Percentiles rank a stretch among this genome's conserved stretches.
Evolutionary conservation across 148 eudicot genomes (phyloP).

Genomic region (Cornus suecica): DNA sequence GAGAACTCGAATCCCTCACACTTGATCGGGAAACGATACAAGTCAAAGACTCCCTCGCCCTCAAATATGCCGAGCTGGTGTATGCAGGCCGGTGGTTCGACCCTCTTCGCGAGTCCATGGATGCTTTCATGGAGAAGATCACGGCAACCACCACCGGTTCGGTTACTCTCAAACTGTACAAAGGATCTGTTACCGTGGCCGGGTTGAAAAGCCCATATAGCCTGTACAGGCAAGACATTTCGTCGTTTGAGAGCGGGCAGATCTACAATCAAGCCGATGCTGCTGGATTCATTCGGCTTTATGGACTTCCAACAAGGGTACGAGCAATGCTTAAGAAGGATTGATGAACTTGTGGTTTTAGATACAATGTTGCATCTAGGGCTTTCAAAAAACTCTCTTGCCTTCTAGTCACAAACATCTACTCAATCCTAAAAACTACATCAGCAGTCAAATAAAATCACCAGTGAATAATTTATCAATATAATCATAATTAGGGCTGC

Average conservation of each 20-base stretch:
- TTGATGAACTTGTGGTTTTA: not conserved
- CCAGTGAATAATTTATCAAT: too few relatives aligned
- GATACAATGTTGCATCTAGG: too few relatives aligned
- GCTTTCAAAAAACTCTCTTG: too few relatives aligned
- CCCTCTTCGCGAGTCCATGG: slow-evolving; percentile 77
- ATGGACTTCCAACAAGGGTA: slow-evolving; percentile 76
- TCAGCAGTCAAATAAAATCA: too few relatives aligned
- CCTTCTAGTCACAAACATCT: too few relatives aligned
- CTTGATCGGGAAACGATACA: slow-evolving; percentile 83
- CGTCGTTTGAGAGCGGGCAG: slow-evolving; percentile 78
- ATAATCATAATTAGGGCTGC: too few relatives aligned
- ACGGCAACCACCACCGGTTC: slow-evolving; percentile 80
- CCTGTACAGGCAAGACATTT: slow-evolving; percentile 75
- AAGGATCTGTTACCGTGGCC: slow-evolving; percentile 63
- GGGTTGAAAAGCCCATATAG: slow-evolving; percentile 69
- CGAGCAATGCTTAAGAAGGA: slow-evolving; percentile 81
- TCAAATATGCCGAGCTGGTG: slow-evolving; percentile 81
- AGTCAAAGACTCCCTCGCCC: slow-evolving; percentile 66
- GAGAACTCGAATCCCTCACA: slow-evolving; percentile 77
- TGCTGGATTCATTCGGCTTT: slow-evolving; percentile 81
- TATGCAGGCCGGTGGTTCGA: slow-evolving; percentile 93
- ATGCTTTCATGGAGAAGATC: slow-evolving; percentile 77
- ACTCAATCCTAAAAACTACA: too few relatives aligned
- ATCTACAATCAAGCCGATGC: slow-evolving; percentile 91
- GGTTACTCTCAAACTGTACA: slow-evolving; percentile 75